Base-by-base conservation (phyloP, 2,329 filamentous ascomycete species). In the Nothomitra cinnamomea region DNA sequence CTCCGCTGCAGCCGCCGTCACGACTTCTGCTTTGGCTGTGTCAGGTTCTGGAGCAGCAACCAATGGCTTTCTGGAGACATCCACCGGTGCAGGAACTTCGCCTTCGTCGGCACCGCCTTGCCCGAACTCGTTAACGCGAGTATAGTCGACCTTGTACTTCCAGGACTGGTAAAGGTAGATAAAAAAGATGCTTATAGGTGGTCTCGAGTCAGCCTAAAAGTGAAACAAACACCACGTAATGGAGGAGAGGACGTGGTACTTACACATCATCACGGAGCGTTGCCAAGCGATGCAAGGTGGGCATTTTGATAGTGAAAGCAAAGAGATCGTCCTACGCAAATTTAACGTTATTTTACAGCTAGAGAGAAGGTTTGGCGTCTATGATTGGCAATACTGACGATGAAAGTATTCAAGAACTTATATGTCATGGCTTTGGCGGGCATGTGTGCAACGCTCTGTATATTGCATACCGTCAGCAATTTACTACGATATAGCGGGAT, bases 241-340 rank as follows among this genome's bases (percentile, higher is more conserved):
- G 22, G 21, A 25, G 43, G 7, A 4, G 21, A 21, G 7, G 43
- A 5, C 45, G 4, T 25, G 24, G 28, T 21, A 24, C 38, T 13
- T 48, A 48, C 48, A 98, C 76, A 64, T 98, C 92, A 66, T 98
- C 92, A 56, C 92, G 78, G 58, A 98, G 77, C 0, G 92, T 96
- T 0, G 92, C 88, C 51, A 98, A 74, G 15, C 92, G 80, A 68
- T 98, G 92, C 52, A 98, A 75, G 57, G 89, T 80, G 0, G 92
- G 92, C 92, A 98, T 98, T 72, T 96, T 96, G 73, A 98, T 95
- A 40, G 92, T 98, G 64, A 96, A 98, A 1, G 92, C 92, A 64
- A 98, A 98, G 32, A 98, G 74, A 65, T 98, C 92, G 68, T 98
- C 92, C 52, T 53, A 13, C 43, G 40, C 19, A n/a, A 3, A 25